Conservation (phyloP, 768 basidiomycete species). For the Boletus huronensis region DNA sequence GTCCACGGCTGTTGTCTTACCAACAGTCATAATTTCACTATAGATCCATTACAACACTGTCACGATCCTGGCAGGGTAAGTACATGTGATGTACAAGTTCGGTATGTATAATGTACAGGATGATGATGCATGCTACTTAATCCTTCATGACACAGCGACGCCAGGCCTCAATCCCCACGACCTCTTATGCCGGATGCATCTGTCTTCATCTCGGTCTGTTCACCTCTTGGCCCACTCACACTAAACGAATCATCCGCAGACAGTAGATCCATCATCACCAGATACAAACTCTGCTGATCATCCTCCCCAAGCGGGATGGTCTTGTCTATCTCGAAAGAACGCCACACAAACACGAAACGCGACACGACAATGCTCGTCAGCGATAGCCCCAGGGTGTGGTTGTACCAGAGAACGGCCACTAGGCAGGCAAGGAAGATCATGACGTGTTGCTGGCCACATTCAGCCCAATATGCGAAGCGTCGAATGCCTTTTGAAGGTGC, state of each 20-base stretch:
- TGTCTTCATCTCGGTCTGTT: not conserved
- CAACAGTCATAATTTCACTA: not conserved
- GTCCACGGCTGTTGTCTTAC: no score
- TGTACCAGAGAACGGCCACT: conserved; percentile 18
- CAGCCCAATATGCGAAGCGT: conserved; percentile 38
- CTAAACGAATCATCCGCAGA: conserved; percentile 3
- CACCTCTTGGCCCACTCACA: not conserved
- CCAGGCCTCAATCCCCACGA: not conserved
- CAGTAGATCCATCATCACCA: conserved; percentile 23
- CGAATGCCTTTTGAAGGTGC: conserved; percentile 28
- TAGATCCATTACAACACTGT: not conserved
- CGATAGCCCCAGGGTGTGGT: conserved; percentile 16
- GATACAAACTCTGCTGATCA: conserved; percentile 34
- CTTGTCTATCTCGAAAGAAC: conserved; percentile 20
- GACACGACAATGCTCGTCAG: conserved; percentile 15
- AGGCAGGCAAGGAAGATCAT: conserved; percentile 32
- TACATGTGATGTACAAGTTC: not conserved
- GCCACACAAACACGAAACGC: conserved; percentile 31
- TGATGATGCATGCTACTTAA: not conserved
- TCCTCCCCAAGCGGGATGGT: conserved; percentile 30
- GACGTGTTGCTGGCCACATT: conserved; percentile 34
- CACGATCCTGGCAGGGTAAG: not conserved
- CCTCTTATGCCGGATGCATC: not conserved
- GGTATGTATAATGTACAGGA: not conserved
- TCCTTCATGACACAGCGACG: not conserved